Evolutionary conservation across 2,329 filamentous ascomycete species (phyloP).

Genomic region (Ophiostoma novo-ulmi): DNA sequence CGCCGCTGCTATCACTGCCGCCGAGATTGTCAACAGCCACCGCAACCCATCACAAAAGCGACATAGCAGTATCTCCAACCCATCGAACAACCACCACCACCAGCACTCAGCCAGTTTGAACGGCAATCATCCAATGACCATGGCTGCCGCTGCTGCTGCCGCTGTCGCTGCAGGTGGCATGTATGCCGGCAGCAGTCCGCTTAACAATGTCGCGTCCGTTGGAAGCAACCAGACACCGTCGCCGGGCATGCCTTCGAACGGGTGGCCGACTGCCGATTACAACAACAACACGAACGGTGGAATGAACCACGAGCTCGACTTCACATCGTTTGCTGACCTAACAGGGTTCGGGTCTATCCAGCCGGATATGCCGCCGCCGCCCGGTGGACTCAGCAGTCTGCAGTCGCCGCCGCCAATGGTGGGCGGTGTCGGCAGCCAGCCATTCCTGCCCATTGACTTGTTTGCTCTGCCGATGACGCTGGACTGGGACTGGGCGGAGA

Average conservation of each 20-base stretch:
- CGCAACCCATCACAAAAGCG: conserved; percentile 17
- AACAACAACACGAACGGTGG: neutral
- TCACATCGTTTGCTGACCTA: conserved; percentile 42
- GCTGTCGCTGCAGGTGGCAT: neutral
- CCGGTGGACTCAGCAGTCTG: conserved; percentile 27
- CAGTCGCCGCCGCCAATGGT: conserved; percentile 34
- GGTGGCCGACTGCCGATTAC: conserved; percentile 37
- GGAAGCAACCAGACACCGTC: conserved; percentile 34
- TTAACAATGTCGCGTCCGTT: neutral
- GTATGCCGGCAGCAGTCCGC: conserved; percentile 16
- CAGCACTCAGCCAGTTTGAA: neutral
- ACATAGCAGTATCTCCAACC: conserved; percentile 1
- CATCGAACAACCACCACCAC: neutral
- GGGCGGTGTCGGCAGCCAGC: conserved; percentile 61
- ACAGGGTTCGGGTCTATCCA: conserved; percentile 40
- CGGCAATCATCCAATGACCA: neutral
- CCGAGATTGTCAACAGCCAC: conserved; percentile 29
- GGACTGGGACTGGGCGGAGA: conserved; percentile 77
- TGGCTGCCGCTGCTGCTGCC: neutral
- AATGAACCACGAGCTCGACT: conserved; percentile 23
- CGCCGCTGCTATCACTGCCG: conserved; percentile 25
- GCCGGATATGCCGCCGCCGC: conserved; percentile 25
- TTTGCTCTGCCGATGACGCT: conserved; percentile 96
- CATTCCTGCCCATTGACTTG: conserved; percentile 84
- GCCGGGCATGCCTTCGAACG: conserved; percentile 41